Base-by-base conservation (phyloP, 106 monocot species). In the Narthecium ossifragum region DNA sequence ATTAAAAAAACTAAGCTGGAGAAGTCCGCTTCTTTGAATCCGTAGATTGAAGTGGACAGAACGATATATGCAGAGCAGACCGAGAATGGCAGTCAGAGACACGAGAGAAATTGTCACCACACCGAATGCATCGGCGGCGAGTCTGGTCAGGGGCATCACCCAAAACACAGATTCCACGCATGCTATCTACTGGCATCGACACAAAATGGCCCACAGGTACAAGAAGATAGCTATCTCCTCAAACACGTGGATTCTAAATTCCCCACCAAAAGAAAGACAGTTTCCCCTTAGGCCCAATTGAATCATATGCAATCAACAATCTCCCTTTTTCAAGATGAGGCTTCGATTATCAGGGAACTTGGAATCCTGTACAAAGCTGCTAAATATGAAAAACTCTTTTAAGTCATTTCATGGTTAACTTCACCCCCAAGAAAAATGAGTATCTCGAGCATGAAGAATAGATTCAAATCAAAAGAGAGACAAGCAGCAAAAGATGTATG, bases 121-220 rank as follows among this genome's bases (percentile, higher is more conserved):
- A 76, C 83, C 83, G 63, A 88, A 62, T 34, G 57, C 70, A 62
- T 88, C 72, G 79, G 79, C 69, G 48, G 66, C 61, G 64, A 70
- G 37, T 57, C 53, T 51, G 38, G 61, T 69, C 65, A 75, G 68
- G 78, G 54, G 82, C 86, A 87, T 87, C 66, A 79, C 78, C 66
- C 59, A 57, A 74, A 64, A 20, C 47, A 70, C 56, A 34, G 50
- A 70, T 70, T 46, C 74, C 71, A 61, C 41, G 75, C 75, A 81
- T 75, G 66, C 81, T 75, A 67, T 47, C 75, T 53, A 47, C 71
- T 61, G 63, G 57, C 45, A 71, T 61, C 31, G 33, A 60, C 45
- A 60, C 66, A n/a, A 23, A 43, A 54, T 25, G 38, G 14, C 63
- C 49, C 41, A 29, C 9, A 34, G 9, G 15, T 11, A 18, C 37